Evolutionary conservation across 2,329 filamentous ascomycete genomes (phyloP), one percentile per base, ranked within the genome.

Genomic region (Colletotrichum brevisporum): DNA sequence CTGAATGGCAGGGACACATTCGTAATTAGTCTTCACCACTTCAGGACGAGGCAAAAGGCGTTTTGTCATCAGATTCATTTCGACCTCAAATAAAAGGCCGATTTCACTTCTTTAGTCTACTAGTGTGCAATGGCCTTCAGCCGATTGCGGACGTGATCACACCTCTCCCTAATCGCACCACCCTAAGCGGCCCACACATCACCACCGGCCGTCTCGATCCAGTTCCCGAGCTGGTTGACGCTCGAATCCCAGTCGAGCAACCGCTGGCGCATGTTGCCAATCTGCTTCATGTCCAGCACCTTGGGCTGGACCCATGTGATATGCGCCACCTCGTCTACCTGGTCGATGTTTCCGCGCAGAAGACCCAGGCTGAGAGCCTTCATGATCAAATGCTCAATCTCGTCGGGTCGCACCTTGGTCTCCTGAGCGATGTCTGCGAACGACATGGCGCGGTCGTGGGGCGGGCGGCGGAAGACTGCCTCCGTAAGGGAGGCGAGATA

Each of bases 291-390:
- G 80, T 98, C 96, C 74, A 99, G 84, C 39, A 99, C 95, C 88
- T 98, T 98, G 24, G 96, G 96, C 84, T 99, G 96, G 68, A 99
- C 96, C 96, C 96, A 99, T 76, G 95, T 95, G 82, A 99, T 98
- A 78, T 95, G 90, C 51, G 96, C 96, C 74, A 98, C 90, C 81
- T 95, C 92, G 55, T 94, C 94, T 39, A 99, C 96, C 83, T 99
- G 95, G 80, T 99, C 96, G 76, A 99, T 98, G 65, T 93, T 96
- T 53, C 96, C 96, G 74, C 92, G 89, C 74, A 99, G 84, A 74
- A 99, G 85, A 1, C 96, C 96, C 74, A 99, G 83, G 77, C 95
- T 98, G 76, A 99, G 83, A n/a, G 96, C 96, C 86, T 98, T 98
- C 96, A 99, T 99, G 76, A 99, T 93, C 72, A 99, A 84, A 80